A percentile compares a stretch with the other conserved stretches of the same genome.
Evolutionary conservation across 1,284 basidiomycete species (phyloP).

Genomic region (Cryptococcus floricola): DNA sequence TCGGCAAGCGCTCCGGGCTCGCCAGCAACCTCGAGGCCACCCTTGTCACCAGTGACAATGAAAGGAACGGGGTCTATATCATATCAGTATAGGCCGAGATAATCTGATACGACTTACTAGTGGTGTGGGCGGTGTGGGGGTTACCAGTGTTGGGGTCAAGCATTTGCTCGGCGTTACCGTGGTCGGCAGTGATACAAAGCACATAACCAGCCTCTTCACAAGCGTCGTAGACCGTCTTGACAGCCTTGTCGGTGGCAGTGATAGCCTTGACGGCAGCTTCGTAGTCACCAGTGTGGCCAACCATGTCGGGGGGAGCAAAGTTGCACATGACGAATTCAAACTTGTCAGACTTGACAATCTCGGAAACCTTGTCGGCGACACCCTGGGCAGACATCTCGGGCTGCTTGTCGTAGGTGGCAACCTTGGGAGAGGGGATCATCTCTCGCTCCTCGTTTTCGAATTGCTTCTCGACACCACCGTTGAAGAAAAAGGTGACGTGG

Average conservation of each 20-base stretch:
- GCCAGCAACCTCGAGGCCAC: constrained; percentile 54
- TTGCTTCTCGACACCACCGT: constrained; percentile 87
- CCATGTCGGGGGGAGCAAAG: constrained; percentile 93
- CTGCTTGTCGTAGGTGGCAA: constrained; percentile 80
- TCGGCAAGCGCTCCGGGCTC: constrained; percentile 71
- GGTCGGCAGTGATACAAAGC: constrained; percentile 82
- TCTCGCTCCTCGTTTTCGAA: constrained; percentile 75
- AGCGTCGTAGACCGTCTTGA: constrained; percentile 77
- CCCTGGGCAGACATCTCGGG: constrained; percentile 80
- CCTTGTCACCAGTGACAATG: constrained; percentile 66
- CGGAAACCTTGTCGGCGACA: constrained; percentile 83
- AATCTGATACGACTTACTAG: constrained; percentile 29
- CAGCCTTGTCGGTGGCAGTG: constrained; percentile 74
- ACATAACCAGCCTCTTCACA: constrained; percentile 79
- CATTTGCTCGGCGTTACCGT: constrained; percentile 84
- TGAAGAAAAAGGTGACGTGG: constrained; percentile 95
- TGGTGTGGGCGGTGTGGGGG: constrained; percentile 60
- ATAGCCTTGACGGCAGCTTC: constrained; percentile 84
- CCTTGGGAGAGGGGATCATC: constrained; percentile 84
- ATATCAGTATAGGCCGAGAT: not conserved
- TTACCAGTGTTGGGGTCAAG: constrained; percentile 72
- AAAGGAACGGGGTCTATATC: constrained; percentile 72
- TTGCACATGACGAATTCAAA: constrained; percentile 93
- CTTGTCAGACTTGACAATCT: constrained; percentile 64
- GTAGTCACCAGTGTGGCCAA: constrained; percentile 82